Percentiles rank a stretch among this genome's conserved stretches.
These are phyloP conservation scores for Stellera chamaejasme DNA, from an alignment of 345 rosid species.

Conservation along the genomic window DNA sequence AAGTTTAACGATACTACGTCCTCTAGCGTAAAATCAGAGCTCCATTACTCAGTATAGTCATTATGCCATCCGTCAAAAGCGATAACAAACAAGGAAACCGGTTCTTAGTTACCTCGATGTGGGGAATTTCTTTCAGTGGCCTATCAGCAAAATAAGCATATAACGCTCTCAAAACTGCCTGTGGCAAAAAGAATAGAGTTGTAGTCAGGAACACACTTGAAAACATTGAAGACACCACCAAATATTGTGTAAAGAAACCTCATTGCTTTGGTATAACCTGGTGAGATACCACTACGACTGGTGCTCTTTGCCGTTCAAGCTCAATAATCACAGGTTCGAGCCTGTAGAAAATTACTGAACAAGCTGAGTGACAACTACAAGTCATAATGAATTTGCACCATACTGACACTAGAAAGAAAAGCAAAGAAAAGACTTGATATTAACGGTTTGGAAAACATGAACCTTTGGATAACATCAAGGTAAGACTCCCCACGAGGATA, in stretches of 20 bases:
- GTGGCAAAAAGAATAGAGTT: conserved; percentile 14
- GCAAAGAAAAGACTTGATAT: no score
- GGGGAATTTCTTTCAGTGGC: conserved; percentile 94
- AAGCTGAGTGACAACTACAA: neutral
- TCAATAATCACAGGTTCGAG: conserved; percentile 98
- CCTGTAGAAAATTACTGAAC: conserved; percentile 36
- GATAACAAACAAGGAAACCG: neutral
- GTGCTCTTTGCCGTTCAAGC: conserved; percentile 96
- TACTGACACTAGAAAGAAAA: neutral
- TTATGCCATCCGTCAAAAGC: no score
- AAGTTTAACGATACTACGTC: no score
- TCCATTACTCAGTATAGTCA: no score
- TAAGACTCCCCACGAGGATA: conserved; percentile 99
- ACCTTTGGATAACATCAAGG: conserved; percentile 99
- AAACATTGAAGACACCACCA: neutral
- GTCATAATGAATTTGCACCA: neutral
- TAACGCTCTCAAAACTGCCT: conserved; percentile 99
- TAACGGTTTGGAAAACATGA: conserved; percentile 1
- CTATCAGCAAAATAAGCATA: conserved; percentile 98
- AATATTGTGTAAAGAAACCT: conserved; percentile 6
- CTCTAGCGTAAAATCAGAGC: no score
- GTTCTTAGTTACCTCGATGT: conserved; percentile 63
- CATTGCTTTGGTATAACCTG: conserved; percentile 46
- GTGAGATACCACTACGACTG: conserved; percentile 95
- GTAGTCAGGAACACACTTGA: conserved; percentile 6